Evolutionary conservation across 1,284 basidiomycete species (phyloP), one percentile per base, ranked within the genome.

Genomic region (Stygiomarasmius scandens): DNA sequence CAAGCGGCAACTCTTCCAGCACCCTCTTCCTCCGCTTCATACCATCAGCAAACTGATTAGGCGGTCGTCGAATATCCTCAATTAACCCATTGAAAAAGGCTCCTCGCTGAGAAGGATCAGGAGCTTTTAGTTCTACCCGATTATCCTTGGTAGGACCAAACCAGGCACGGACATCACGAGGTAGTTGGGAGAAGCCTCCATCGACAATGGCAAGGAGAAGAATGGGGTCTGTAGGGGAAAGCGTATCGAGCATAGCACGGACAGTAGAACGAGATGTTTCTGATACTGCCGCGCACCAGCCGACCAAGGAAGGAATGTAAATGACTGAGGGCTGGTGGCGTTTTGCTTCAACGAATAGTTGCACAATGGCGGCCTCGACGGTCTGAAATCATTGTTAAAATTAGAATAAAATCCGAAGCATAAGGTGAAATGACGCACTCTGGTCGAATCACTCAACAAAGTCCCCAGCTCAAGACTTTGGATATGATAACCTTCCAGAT

Each of bases 321-420:
- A 99, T 83, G 44, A 99, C 89, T 0, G 95, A 96, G 0, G 97
- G 97, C 66, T 98, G 96, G 70, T 98, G 94, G 27, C 97, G 87
- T 71, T 98, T 98, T 0, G 97, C 97, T 71, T 99, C 97, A 19
- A 96, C 85, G 66, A 99, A 98, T n/a, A 98, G 82, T 66, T 98
- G 96, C 1, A 98, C 93, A 56, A 98, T 89, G 2, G 92, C 89
- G 1, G 96, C 92, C 74, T 99, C 97, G 2, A 89, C 78, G 2
- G 95, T 95, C 92, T 95, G 62, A n/a, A 54, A 47, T 41, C 41
- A 48, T 32, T 32, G 29, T 32, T 12, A 32, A 32, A 32, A 32
- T 32, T n/a, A n/a, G 29, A 32, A 32, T 44, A 2, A 1, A n/a
- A 16, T 16, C 11, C 27, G 16, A 50, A 3, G 4, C 22, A 2